Conservation (phyloP, 768 basidiomycete species). For the Peribolospora baueri region DNA sequence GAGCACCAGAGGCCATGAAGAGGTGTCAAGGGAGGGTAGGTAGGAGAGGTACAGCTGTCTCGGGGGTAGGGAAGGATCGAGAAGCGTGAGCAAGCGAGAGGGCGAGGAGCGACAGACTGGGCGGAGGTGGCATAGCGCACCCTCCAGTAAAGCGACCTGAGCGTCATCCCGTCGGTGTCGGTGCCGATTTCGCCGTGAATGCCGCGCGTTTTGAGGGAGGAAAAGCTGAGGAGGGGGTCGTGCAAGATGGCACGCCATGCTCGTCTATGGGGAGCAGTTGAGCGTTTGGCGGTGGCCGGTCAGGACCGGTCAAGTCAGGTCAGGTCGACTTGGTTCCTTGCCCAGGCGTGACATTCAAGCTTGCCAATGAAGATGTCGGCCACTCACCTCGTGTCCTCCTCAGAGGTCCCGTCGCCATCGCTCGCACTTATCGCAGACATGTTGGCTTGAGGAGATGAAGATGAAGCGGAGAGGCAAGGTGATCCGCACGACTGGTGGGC, state of each 20-base stretch:
- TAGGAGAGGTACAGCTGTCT: conserved; percentile 8
- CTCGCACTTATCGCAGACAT: too few species aligned
- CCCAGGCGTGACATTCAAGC: too few species aligned
- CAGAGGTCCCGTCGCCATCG: too few species aligned
- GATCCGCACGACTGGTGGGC: too few species aligned
- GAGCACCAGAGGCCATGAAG: conserved; percentile 11
- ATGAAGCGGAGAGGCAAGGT: too few species aligned
- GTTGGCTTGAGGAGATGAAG: too few species aligned
- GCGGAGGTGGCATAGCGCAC: not conserved
- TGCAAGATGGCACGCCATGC: conserved; percentile 2
- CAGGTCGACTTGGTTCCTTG: too few species aligned
- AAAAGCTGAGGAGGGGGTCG: conserved; percentile 6
- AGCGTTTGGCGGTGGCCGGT: too few species aligned
- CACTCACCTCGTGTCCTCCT: too few species aligned
- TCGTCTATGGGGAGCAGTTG: too few species aligned
- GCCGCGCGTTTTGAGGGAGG: conserved; percentile 1
- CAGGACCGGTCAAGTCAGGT: too few species aligned
- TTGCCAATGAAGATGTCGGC: too few species aligned
- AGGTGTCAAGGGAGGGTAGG: conserved; percentile 7
- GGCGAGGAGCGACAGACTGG: not conserved
- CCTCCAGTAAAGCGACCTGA: conserved; percentile 11
- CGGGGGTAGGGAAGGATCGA: conserved; percentile 1
- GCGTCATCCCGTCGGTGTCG: not conserved
- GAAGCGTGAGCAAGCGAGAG: not conserved
- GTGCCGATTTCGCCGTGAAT: not conserved